Percentiles rank a stretch among this genome's conserved stretches.
Evolutionary conservation across 192 early-diverging fungal species (phyloP).

Genomic region (Podila minutissima): DNA sequence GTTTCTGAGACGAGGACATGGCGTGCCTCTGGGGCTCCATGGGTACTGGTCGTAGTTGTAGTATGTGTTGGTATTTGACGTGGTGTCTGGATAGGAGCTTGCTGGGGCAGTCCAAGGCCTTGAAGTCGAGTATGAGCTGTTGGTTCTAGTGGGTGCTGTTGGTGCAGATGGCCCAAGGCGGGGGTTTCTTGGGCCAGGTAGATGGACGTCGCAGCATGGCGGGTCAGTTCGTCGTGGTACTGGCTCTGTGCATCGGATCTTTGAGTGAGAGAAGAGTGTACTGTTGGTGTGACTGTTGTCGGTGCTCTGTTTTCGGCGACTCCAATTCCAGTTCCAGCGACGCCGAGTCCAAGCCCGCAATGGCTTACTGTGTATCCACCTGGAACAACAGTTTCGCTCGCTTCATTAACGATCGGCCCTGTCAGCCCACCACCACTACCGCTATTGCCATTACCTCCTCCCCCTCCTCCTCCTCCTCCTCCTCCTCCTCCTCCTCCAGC

Average conservation of each 20-base stretch:
- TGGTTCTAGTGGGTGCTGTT: not conserved
- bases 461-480: not conserved
- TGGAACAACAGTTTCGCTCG: too few relatives aligned
- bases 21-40: not conserved
- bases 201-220: not conserved
- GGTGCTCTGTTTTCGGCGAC: not conserved
- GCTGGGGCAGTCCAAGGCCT: not conserved
- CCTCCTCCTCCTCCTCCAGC: not conserved
- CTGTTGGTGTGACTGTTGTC: not conserved
- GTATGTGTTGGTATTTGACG: not conserved
- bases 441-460: constrained; percentile 11
- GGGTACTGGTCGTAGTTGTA: not conserved
- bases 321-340: too few relatives aligned
- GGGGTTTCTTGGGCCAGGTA: not conserved
- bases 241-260: not conserved
- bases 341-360: too few relatives aligned
- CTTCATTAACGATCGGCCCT: too few relatives aligned
- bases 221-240: not conserved
- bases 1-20: constrained; percentile 34
- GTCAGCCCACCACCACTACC: too few relatives aligned
- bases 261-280: not conserved
- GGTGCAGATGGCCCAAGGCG: not conserved
- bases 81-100: not conserved
- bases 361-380: too few relatives aligned
- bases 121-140: not conserved